Evolutionary conservation across 805 yeast species (phyloP).

Genomic region (Dipodascus albidus): DNA sequence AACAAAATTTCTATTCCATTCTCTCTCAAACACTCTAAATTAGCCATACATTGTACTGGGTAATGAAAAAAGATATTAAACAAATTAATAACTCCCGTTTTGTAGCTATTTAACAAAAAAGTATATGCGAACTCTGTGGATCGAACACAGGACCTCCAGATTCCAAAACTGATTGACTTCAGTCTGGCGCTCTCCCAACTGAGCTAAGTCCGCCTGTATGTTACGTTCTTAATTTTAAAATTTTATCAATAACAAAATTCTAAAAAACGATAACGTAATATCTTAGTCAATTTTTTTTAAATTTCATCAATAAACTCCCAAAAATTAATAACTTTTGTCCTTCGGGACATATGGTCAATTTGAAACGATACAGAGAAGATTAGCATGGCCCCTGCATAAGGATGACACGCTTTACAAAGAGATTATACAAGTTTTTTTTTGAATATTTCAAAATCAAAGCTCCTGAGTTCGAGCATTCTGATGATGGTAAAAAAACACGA

Average conservation of each 20-base stretch:
- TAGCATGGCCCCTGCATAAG: conserved; percentile 99
- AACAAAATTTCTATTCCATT: too few species aligned
- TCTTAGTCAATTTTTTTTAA: too few species aligned
- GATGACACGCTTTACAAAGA: conserved; percentile 99
- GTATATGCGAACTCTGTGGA: conserved; percentile 41
- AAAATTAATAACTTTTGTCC: conserved; percentile 25
- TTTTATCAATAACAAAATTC: too few species aligned
- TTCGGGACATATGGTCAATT: conserved; percentile 97
- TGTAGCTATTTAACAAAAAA: too few species aligned
- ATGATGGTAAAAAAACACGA: too few species aligned
- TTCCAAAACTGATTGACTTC: conserved; percentile 14
- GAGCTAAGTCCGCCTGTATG: conserved; percentile 2
- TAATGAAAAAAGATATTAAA: too few species aligned
- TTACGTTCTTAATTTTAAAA: not conserved
- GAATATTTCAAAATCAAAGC: not conserved
- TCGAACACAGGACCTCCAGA: conserved; percentile 80
- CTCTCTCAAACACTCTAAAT: too few species aligned
- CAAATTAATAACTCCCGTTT: too few species aligned
- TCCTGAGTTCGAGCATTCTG: not conserved
- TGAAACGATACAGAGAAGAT: conserved; percentile 99
- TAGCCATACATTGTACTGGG: too few species aligned
- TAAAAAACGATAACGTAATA: too few species aligned
- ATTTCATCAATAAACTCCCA: too few species aligned
- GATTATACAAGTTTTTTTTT: conserved; percentile 84
- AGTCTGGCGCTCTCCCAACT: conserved; percentile 4